Base-by-base conservation (phyloP, 78 protist genomes). In the Tieghemostelium lacteum region DNA sequence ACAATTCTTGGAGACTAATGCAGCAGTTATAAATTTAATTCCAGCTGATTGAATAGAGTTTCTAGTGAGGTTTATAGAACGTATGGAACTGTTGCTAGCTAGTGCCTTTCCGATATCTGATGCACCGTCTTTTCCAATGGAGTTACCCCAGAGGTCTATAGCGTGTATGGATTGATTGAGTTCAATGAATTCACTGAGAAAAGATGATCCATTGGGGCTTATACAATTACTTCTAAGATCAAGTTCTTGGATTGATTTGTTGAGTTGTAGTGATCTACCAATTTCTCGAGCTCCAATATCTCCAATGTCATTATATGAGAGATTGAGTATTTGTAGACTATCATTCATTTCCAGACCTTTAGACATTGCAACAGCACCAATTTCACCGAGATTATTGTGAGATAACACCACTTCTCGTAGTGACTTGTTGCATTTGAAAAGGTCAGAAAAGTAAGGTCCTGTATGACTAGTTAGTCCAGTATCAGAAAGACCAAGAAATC, bases 71-170 rank as follows among this genome's bases (percentile, higher is more conserved):
- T 77, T 77, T 0, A 77, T 77, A 0, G 75, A 77, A 26, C 65
- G 63, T 2, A 77, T 39, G 33, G 42, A 65, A 24, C 49, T 57
- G 40, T 77, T 77, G 3, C 33, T 7, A 17, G 45, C 31, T 39
- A 77, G 62, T 12, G 87, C 87, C 12, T 16, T 58, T 1, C 87
- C 87, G 19, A 77, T 77, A 2, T 40, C 58, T 17, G 17, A 33
- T 22, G 87, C 75, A 5, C 87, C 87, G 14, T 63, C 40, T 1
- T 42, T 40, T 1, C 87, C 87, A 3, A 77, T 34, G 0, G 49
- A n/a, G 31, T 77, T 77, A 1, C 87, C 87, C 73, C 73, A 77
- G 1, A 77, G 87, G 24, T 77, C 87, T 19, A 77, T 77, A 14
- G 24, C 75, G 22, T 37, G 36, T 0, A 77, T 36, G 3, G 87